Base-by-base conservation (phyloP, 2,329 filamentous ascomycete species). In the Nemania diffusa region DNA sequence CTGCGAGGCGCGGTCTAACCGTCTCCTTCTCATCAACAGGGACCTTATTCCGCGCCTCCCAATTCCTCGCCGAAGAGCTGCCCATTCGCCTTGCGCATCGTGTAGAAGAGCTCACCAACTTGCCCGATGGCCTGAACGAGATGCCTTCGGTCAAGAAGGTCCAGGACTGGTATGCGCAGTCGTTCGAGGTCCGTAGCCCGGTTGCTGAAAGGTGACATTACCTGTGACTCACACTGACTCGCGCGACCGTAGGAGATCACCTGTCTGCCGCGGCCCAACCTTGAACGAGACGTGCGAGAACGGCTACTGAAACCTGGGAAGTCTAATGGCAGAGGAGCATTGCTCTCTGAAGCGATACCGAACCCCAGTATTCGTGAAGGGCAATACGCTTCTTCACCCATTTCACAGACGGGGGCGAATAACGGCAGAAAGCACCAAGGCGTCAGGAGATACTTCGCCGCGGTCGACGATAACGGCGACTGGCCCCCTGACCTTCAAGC, bases 81-180 rank as follows among this genome's bases (percentile, higher is more conserved):
- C 96, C 96, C 73, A 99, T 99, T 76, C 92, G 96, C 60, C 86
- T 99, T 69, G 96, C 96, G 75, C 96, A 99, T 82, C 92, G 96
- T 71, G 96, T 99, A 67, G 92, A 97, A 81, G 96, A 99, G 83
- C 88, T 99, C 65, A 90, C 92, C 69, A 92, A 93, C 76, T 85
- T 99, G 2, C 96, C 96, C 40, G 96, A 99, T 86, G 96, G 96
- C 63, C 88, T 99, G 69, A 97, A 93, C 79, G 94, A 98, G 73
- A 98, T 99, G 96, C 93, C 94, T 44, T 98, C 96, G 11, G 97
- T 99, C 73, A 90, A 91, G 79, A 93, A 91, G 77, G 96, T 99
- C 73, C 92, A 94, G 79, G 94, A 98, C 77, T 99, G 96, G 96
- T 99, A 99, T 80, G 96, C 95, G 71, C 96, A 99, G 83, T 99